Base-by-base conservation (phyloP, 129 eudicot species). In the Arctium lappa region DNA sequence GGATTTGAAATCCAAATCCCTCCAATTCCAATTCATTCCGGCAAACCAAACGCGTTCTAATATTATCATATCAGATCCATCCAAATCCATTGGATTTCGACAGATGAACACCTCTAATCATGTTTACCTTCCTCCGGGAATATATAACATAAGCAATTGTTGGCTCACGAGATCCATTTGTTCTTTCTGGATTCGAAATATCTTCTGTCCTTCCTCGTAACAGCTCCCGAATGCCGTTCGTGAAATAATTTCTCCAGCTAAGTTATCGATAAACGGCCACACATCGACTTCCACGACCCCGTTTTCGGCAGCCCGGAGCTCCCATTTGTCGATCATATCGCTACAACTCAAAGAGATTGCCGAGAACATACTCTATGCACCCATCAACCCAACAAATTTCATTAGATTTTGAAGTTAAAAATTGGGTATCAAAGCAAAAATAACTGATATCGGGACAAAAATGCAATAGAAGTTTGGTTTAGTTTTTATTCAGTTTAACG, bases 81-180 rank as follows among this genome's bases (percentile, higher is more conserved):
- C 0, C 27, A 22, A 22, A 22, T 22, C 27, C 27, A 22, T 22
- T 22, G 27, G 27, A 22, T 22, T 22, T 22, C 27, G 27, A 22
- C 27, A 22, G 27, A 22, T 22, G 27, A 22, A 22, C 27, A 22
- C 7, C 3, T 53, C 18, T 3, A 8, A 53, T 53, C 27, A 1
- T 53, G 27, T 0, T 80, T 85, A 91, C 95, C 93, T 91, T 91
- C 93, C 89, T 72, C 91, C 95, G 0, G 93, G 95, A 69, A 91
- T 53, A 82, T 53, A 74, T 62, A 60, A 2, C 48, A 70, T 75
- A 37, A 66, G 32, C 48, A 87, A 3, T 11, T 68, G 37, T 53
- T 91, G 88, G 2, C 37, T 18, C 44, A 32, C 30, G 2, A 91
- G 86, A 42, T 83, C 68, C 27, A 79, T 56, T 68, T 85, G 88